Percentiles rank a stretch among this genome's conserved stretches.
Conservation (phyloP, 495 filamentous ascomycete genomes). For the Evernia prunastri region DNA sequence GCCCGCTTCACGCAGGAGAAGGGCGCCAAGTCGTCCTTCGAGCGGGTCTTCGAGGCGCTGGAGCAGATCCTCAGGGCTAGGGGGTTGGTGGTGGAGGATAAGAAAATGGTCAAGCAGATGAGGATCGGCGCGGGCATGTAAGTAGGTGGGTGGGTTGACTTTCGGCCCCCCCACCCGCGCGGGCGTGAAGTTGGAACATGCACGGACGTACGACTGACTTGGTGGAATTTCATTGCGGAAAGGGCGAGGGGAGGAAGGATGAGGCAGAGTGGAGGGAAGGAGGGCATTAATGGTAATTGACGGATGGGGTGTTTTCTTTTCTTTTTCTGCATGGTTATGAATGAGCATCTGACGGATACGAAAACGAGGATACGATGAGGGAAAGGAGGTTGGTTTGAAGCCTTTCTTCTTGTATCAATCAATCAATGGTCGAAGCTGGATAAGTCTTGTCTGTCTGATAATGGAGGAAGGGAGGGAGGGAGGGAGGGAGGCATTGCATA, state of each 20-base stretch:
- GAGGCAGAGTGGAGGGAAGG: not conserved
- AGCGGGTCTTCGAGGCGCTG: constrained; percentile 71
- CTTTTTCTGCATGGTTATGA: not conserved
- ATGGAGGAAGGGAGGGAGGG: not conserved
- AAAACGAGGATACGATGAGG: too few species aligned
- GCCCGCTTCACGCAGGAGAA: constrained; percentile 80
- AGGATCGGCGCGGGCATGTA: constrained; percentile 21
- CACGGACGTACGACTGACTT: too few species aligned
- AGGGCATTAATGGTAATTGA: not conserved
- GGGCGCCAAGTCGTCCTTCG: constrained; percentile 79
- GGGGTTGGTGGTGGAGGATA: constrained; percentile 61
- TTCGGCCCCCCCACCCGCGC: too few species aligned
- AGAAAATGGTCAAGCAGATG: constrained; percentile 19
- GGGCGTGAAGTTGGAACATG: too few species aligned
- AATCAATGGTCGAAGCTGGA: too few species aligned
- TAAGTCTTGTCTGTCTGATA: constrained; percentile 10
- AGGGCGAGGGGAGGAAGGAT: not conserved
- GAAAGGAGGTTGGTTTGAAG: too few species aligned
- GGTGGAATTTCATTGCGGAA: too few species aligned
- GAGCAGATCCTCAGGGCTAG: constrained; percentile 51
- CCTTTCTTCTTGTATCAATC: too few species aligned
- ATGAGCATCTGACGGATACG: too few species aligned
- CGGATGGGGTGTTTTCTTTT: not conserved
- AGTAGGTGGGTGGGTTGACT: not conserved
- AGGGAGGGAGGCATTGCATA: not conserved